Evolutionary conservation across 192 early-diverging fungal genomes (phyloP).

Genomic region (Pecoramyces ruminantium): DNA sequence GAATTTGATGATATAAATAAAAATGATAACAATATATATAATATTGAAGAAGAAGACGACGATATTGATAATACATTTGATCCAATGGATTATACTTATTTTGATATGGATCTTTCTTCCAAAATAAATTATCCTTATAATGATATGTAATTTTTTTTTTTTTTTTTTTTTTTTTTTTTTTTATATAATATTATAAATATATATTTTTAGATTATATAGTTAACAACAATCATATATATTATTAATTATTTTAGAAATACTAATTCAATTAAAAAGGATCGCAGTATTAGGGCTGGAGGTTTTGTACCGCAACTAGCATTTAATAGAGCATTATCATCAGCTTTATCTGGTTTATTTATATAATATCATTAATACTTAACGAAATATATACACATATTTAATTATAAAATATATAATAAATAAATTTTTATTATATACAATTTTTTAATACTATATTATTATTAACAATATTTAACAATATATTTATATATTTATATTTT

Average conservation of each 20-base stretch:
- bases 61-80: constrained; percentile 13
- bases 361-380: no score
- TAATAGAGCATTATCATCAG: constrained; percentile 15
- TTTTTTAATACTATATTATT: no score
- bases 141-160: constrained; percentile 19
- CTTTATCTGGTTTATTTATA: constrained; percentile 11
- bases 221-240: no score
- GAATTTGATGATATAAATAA: constrained; percentile 1
- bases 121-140: constrained; percentile 16
- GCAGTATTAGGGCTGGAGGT: constrained; percentile 15
- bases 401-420: no score
- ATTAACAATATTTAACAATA: no score
- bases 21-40: constrained; percentile 3
- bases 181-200: no score
- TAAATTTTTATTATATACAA: no score
- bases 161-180: no score
- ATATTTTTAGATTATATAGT: no score
- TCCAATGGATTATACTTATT: constrained; percentile 29
- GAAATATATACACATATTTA: no score
- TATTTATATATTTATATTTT: no score
- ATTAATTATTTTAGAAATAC: constrained; percentile 2
- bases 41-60: constrained; percentile 4
- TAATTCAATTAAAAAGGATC: constrained; percentile 4
- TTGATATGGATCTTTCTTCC: constrained; percentile 9
- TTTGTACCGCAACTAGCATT: constrained; percentile 18